Base-by-base conservation (phyloP, 2,329 filamentous ascomycete species). In the Coniochaeta sp. region DNA sequence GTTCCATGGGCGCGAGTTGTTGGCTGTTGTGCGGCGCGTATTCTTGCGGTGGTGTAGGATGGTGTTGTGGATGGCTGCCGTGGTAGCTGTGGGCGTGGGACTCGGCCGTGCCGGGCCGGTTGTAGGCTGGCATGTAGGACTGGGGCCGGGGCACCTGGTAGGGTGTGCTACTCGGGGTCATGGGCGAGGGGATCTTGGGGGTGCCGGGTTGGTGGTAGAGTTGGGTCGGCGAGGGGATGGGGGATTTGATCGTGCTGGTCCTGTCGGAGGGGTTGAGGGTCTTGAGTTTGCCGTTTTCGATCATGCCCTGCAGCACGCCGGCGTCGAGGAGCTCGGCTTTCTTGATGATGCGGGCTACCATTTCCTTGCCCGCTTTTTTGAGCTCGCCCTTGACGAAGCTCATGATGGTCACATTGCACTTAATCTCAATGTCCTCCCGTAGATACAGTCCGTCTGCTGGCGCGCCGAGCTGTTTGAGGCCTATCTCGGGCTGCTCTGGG, bases 281-380 rank as follows among this genome's bases (percentile, higher is more conserved):
- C 54, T 57, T 60, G 26, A 62, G 57, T 54, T 56, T 59, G 6
- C 62, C 61, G 46, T 61, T 56, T 51, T 61, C 55, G 5, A 63
- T 61, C 60, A 88, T 86, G 51, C 81, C 84, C 38, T 81, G 78
- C 48, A 88, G 70, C 16, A 80, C 73, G 14, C 85, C 85, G 6
- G 83, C 72, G 58, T 87, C 85, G 33, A 88, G 71, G 20, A 88
- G 70, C 65, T 86, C 83, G 1, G 85, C 85, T 71, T 87, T 87
- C 61, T 86, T 85, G 61, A 87, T 81, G 62, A 89, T 78, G 48
- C 85, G 76, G 50, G 78, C 72, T 1, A 88, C 78, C 79, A 88
- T 85, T 54, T 85, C 76, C 56, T 82, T 83, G 58, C 81, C 83
- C 7, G 85, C 81, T 8, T 81, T 75, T 67, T 85, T 85, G 60